Conservation (phyloP, 345 rosid genomes). For the Reutealis trisperma region DNA sequence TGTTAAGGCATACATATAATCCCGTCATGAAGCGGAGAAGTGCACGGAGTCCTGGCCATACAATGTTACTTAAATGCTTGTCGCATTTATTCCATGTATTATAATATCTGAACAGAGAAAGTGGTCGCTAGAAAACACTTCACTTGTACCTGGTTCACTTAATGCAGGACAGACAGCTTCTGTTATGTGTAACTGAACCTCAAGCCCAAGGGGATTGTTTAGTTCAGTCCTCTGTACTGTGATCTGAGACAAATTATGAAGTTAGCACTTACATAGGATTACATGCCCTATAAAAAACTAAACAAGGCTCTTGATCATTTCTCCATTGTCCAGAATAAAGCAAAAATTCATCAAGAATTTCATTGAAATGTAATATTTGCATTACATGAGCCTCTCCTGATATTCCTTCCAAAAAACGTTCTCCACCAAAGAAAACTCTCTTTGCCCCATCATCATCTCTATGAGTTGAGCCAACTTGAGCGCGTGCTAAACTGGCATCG, state of each 20-base stretch:
- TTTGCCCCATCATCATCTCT: constrained; percentile 99
- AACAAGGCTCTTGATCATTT: constrained; percentile 17
- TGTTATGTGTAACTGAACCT: constrained; percentile 91
- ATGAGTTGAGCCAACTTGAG: constrained; percentile 56
- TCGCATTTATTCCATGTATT: constrained; percentile 5
- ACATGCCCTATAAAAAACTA: constrained; percentile 1
- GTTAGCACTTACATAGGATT: constrained; percentile 21
- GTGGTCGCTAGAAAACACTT: background rate
- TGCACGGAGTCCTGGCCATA: constrained; percentile 84
- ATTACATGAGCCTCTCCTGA: constrained; percentile 95
- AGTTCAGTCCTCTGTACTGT: constrained; percentile 92
- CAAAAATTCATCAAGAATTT: constrained; percentile 24
- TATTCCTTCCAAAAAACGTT: constrained; percentile 93
- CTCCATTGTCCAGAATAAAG: constrained; percentile 7
- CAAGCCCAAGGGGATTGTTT: constrained; percentile 93
- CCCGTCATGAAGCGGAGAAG: constrained; percentile 96
- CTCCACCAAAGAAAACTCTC: constrained; percentile 98
- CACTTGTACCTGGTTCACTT: constrained; percentile 85
- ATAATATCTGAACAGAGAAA: constrained; percentile 3
- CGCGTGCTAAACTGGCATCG: constrained; percentile 77
- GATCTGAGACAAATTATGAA: constrained; percentile 54
- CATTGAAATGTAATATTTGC: constrained; percentile 21
- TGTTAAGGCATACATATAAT: constrained; percentile 82
- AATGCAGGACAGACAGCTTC: constrained; percentile 98
- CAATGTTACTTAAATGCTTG: constrained; percentile 18